These are phyloP conservation scores for Picocystis salinarum DNA, from an alignment of 139 green algal species.

Conservation along the genomic window DNA sequence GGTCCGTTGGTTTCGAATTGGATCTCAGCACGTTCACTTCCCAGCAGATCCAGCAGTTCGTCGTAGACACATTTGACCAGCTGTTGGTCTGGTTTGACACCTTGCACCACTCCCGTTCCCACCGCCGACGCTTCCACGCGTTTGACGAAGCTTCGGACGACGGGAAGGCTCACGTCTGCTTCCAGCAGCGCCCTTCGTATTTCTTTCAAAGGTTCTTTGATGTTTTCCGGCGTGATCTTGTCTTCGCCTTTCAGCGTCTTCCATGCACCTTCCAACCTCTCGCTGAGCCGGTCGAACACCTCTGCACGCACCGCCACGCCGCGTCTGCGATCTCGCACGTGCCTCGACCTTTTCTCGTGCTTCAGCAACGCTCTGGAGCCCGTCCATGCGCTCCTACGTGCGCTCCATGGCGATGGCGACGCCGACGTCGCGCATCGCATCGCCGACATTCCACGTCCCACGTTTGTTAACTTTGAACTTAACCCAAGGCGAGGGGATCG, in stretches of 20 bases:
- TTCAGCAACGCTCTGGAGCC: too few relatives aligned
- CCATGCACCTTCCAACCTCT: slow-evolving; percentile 52
- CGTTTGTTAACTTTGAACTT: too few relatives aligned
- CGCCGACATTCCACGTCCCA: too few relatives aligned
- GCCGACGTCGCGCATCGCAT: too few relatives aligned
- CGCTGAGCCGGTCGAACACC: slow-evolving; percentile 71
- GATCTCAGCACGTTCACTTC: slow-evolving; percentile 11
- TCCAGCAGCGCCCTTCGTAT: slow-evolving; percentile 87
- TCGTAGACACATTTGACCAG: slow-evolving; percentile 88
- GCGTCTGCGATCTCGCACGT: too few relatives aligned
- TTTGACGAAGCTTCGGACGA: slow-evolving; percentile 82
- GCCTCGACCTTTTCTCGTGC: too few relatives aligned
- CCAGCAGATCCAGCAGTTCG: slow-evolving; percentile 83
- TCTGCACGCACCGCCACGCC: too few relatives aligned
- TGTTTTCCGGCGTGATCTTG: slow-evolving; percentile 79
- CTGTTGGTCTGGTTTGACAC: slow-evolving; percentile 73
- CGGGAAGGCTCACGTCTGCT: slow-evolving; percentile 19
- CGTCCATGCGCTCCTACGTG: too few relatives aligned
- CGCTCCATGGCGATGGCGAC: too few relatives aligned
- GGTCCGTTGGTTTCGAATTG: slow-evolving; percentile 6
- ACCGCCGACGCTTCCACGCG: slow-evolving; percentile 63
- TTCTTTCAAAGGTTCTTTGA: slow-evolving; percentile 82
- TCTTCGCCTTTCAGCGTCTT: slow-evolving; percentile 52
- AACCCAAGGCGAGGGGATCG: too few relatives aligned
- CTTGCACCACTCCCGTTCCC: slow-evolving; percentile 53